Base-by-base conservation (phyloP, 176 grass and related monocot genomes). In the Oryza meridionalis region DNA sequence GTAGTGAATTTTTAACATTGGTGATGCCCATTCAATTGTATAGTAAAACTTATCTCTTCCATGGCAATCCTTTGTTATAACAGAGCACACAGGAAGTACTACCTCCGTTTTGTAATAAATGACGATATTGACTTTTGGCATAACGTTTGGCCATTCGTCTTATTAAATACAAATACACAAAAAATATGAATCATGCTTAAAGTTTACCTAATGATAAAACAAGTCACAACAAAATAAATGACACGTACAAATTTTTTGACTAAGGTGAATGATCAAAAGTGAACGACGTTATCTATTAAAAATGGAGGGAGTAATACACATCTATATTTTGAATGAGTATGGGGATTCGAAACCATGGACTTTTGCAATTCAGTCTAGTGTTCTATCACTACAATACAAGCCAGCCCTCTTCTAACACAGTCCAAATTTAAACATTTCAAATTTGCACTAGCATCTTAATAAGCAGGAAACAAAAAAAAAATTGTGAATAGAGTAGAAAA, bases 341-440 rank as follows among this genome's bases (percentile, higher is more conserved):
- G 58, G 58, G n/a, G n/a, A 22, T 62, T 62, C 9, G 2, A 62
- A n/a, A 62, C 58, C 58, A 62, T 62, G 58, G 58, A 2, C 7
- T 9, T 61, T 61, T 61, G 55, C 17, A 61, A 61, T 21, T 61
- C 21, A 61, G 55, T 21, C 19, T 61, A 62, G 58, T 11, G 9
- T 10, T 62, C 7, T 62, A 62, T 24, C 13, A 62, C n/a, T 24
- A 59, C 2, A 58, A 5, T 21, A 58, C 53, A 58, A 59, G 17
- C 55, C 17, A 22, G 19, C 55, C 55, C 17, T 44, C 44, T 51
- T 73, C 43, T 8, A 73, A 69, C 77, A 84, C 31, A 16, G 43
- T 73, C 73, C 29, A 58, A 12, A 71, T 45, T 81, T 16, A 43
- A 72, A 21, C 32, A 86, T 7, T 53, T 61, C 9, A 86, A 81